Evolutionary conservation across 75 land plant genomes (phyloP).

Genomic region (Adiantum capillusveneris): DNA sequence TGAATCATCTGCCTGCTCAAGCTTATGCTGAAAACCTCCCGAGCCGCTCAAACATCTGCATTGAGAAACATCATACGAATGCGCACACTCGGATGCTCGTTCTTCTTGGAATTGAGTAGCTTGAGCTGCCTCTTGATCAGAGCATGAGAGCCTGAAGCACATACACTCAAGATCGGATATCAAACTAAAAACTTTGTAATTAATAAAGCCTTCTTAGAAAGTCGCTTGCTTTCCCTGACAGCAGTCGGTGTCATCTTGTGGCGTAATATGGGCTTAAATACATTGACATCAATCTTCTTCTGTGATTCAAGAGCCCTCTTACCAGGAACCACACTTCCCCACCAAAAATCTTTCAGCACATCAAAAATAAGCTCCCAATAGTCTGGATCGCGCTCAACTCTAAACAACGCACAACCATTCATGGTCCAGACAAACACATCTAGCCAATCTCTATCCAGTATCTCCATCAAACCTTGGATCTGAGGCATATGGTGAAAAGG

Average conservation of each 20-base stretch:
- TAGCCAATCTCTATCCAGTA: slow-evolving; percentile 73
- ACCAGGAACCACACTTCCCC: slow-evolving; percentile 83
- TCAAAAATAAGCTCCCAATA: slow-evolving; percentile 76
- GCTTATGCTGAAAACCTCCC: no score
- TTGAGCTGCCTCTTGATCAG: no score
- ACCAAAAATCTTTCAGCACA: slow-evolving; percentile 80
- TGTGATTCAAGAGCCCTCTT: slow-evolving; percentile 40
- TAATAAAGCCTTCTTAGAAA: slow-evolving; percentile 47
- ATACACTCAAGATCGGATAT: no score
- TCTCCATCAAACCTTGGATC: slow-evolving; percentile 75
- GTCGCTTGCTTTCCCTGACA: slow-evolving; percentile 39
- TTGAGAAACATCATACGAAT: no score
- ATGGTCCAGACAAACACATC: slow-evolving; percentile 92
- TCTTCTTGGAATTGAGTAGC: no score
- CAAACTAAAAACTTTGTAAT: slow-evolving; percentile 22
- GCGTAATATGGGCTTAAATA: slow-evolving; percentile 39
- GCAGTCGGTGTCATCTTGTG: slow-evolving; percentile 42
- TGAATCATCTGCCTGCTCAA: no score
- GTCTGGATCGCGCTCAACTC: slow-evolving; percentile 41
- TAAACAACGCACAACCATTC: slow-evolving; percentile 71
- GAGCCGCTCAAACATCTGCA: no score
- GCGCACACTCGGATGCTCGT: no score
- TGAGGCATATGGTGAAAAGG: slow-evolving; percentile 94
- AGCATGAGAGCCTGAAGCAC: no score
- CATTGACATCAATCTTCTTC: slow-evolving; percentile 16